Base-by-base conservation (phyloP, 352 stramenopile genomes). In the Phytophthora hybrid region DNA sequence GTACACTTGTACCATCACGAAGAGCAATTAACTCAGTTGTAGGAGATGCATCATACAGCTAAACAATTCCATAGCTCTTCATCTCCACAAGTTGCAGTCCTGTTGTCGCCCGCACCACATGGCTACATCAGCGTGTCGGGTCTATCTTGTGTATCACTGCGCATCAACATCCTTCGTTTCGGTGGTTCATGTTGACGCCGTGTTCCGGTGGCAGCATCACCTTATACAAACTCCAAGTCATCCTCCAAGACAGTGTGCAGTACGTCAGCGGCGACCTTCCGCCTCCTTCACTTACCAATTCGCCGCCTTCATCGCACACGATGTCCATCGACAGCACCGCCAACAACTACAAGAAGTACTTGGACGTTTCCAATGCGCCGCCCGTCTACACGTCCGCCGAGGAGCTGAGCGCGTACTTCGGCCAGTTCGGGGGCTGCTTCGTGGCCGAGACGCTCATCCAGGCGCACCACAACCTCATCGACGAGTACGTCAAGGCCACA, bases 391-490 rank as follows among this genome's bases (percentile, higher is more conserved):
- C 66, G 13, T 88, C 76, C 6, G 74, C 62, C 5, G 83, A 91
- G 9, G 81, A 94, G 65, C 71, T 94, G 5, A 84, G 87, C 67
- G 86, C 85, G 41, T 94, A 97, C 85, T 98, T 98, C 76, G 93
- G 94, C 46, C 71, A 95, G 63, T 99, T 99, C 82, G 97, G 97
- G 26, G 97, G 98, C 62, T 97, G 98, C 71, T 99, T 98, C 81
- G 98, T 99, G 70, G 97, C 97, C 37, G 97, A 99, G 84, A 99
- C 97, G 44, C 83, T 99, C 26, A 98, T 98, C 66, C 93, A 98
- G 71, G 97, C 97, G 44, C 98, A 98, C 80, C 91, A 97, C 69
- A 96, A 99, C 80, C 96, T 99, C 68, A 86, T 90, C 18, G 80
- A 93, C 39, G 89, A 97, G 75, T 99, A 99, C 76, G 92, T 97